Evolutionary conservation across 768 basidiomycete species (phyloP).

Genomic region (Neoboletus magnificus): DNA sequence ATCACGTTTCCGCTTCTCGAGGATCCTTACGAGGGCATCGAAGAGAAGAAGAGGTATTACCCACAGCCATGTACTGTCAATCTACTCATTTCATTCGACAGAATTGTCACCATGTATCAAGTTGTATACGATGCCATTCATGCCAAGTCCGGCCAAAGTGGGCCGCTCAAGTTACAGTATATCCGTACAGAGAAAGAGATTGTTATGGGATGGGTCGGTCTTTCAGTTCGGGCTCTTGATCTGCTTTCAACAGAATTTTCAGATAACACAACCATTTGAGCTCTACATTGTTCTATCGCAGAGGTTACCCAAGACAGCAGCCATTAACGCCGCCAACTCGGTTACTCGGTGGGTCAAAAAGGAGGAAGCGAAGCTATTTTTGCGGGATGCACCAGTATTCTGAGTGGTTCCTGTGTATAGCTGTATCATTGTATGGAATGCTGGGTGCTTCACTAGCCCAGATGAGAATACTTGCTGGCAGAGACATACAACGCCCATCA

Average conservation of each 20-base stretch:
- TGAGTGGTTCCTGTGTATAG: constrained; percentile 25
- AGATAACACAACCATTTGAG: constrained; percentile 95
- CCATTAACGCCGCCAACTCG: constrained; percentile 83
- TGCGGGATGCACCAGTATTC: constrained; percentile 89
- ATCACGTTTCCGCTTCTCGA: constrained; percentile 84
- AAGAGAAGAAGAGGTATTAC: constrained; percentile 58
- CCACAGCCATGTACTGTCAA: background rate
- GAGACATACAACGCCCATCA: background rate
- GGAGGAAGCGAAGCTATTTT: constrained; percentile 78
- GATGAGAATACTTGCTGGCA: background rate
- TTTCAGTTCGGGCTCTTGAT: background rate
- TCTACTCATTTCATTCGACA: constrained; percentile 30
- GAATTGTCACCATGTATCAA: constrained; percentile 86
- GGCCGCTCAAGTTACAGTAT: constrained; percentile 82
- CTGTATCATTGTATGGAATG: background rate
- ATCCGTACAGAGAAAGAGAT: constrained; percentile 82
- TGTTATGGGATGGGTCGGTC: constrained; percentile 90
- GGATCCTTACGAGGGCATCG: constrained; percentile 68
- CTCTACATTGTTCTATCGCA: constrained; percentile 83
- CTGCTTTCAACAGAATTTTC: background rate
- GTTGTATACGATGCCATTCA: constrained; percentile 85
- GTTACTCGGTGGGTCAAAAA: constrained; percentile 90
- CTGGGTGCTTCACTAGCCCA: background rate
- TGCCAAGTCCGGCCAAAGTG: constrained; percentile 80
- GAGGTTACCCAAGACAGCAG: constrained; percentile 81